phyloP scores from a whole-genome alignment of 306 rosid species.

The Prosopis cineraria region DNA sequence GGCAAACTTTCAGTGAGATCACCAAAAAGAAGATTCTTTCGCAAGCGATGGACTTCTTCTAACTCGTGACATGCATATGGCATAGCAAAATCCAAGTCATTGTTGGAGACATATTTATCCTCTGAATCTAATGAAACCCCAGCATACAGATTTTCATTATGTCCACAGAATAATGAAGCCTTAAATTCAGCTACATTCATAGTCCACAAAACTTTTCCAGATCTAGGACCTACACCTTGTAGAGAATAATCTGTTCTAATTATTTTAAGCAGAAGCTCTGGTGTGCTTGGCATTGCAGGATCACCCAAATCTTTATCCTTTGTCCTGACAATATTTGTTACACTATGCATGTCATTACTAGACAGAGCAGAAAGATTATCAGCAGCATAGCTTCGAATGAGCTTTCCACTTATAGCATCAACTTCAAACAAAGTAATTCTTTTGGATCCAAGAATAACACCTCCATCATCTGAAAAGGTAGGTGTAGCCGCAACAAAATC shows the following conservation, averaged over 20 bases:
- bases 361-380: constrained; percentile 39
- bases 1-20: constrained; percentile 33
- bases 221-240: constrained; percentile 46
- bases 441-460: constrained; percentile 73
- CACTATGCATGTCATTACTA: constrained; percentile 35
- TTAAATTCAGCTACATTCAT: constrained; percentile 63
- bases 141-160: constrained; percentile 32
- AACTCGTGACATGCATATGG: constrained; percentile 70
- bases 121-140: constrained; percentile 37
- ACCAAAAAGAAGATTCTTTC: constrained; percentile 41
- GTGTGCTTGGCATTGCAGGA: constrained; percentile 33
- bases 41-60: constrained; percentile 47
- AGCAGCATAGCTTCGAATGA: constrained; percentile 42
- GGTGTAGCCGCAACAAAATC: constrained; percentile 66
- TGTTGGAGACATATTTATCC: constrained; percentile 40
- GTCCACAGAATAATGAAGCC: constrained; percentile 64
- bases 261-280: constrained; percentile 51
- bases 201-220: constrained; percentile 65
- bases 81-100: constrained; percentile 51
- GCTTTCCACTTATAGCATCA: constrained; percentile 61
- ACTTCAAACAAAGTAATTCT: constrained; percentile 61
- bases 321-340: constrained; percentile 7
- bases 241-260: constrained; percentile 71
- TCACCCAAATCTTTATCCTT: constrained; percentile 44
- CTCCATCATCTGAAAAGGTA: constrained; percentile 64